Conservation (phyloP, 2,329 filamentous ascomycete species). For the Fusarium virguliforme region DNA sequence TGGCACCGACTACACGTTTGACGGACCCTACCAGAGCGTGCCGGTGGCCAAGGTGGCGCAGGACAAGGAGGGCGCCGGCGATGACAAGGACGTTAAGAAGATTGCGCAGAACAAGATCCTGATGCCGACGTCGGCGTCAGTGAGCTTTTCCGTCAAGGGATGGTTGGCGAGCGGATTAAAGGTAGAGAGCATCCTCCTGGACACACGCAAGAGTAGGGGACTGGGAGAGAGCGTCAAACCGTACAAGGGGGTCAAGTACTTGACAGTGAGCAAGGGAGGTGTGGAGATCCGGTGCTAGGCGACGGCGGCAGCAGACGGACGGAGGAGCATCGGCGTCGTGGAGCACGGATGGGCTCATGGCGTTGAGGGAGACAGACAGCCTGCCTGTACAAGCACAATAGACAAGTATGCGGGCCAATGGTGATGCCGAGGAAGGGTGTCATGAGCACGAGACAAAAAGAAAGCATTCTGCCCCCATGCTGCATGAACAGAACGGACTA, state of each 20-base stretch:
- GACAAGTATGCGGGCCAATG: slow-evolving; percentile 27
- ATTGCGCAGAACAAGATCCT: slow-evolving; percentile 80
- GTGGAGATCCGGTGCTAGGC: slow-evolving; percentile 74
- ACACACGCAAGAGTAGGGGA: slow-evolving; percentile 86
- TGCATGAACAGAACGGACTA: slow-evolving; percentile 24
- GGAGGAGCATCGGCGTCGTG: slow-evolving; percentile 6
- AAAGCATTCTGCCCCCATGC: slow-evolving; percentile 20
- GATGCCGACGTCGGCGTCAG: slow-evolving; percentile 84
- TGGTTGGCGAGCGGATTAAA: slow-evolving; percentile 79
- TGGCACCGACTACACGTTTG: slow-evolving; percentile 67
- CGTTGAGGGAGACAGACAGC: slow-evolving; percentile 12
- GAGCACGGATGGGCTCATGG: slow-evolving; percentile 18
- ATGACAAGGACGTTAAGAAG: slow-evolving; percentile 69
- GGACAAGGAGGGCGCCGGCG: slow-evolving; percentile 53
- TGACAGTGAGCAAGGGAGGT: slow-evolving; percentile 81
- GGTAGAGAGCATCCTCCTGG: slow-evolving; percentile 77
- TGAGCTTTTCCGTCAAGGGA: slow-evolving; percentile 80
- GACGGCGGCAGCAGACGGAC: slow-evolving; percentile 19
- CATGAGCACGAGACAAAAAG: slow-evolving; percentile 24
- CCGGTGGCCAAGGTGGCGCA: slow-evolving; percentile 56
- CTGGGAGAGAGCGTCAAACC: slow-evolving; percentile 91
- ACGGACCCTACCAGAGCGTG: slow-evolving; percentile 70
- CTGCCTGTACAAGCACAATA: background rate
- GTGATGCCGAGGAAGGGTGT: slow-evolving; percentile 1
- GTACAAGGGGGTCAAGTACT: slow-evolving; percentile 98